Evolutionary conservation across 306 rosid genomes (phyloP), one percentile per base, ranked within the genome.

Genomic region (Fragaria vesca): DNA sequence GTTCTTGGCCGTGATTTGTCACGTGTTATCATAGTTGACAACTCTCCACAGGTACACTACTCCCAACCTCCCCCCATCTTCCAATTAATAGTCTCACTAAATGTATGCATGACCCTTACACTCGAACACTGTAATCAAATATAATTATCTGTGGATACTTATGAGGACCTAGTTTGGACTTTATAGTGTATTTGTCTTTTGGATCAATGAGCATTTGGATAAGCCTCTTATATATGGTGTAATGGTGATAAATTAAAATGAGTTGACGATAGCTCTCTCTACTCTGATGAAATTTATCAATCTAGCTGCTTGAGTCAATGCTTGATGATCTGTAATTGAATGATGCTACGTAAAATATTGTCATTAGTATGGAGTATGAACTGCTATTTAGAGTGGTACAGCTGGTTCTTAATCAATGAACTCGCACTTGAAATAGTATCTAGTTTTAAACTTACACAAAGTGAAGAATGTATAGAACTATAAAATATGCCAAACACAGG

Each of bases 1-100:
- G 84, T 92, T 80, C 99, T 95, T 67, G 99, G 97, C 48, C 99
- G 99, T 77, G 99, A 95, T 85, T 83, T 95, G 87, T 73, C 99
- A 10, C 99, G 58, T 24, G 93, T 91, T 42, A 87, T 91, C 34
- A 95, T 95, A 81, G 76, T 95, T 3, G 99, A 95, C 84, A 95
- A 95, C 81, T 95, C 99, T 54, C 99, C 99, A 26, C 99, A 95
- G 99, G 99, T 95, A 83, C 30, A 30, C 13, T 43, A 57, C 45
- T 45, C 70, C 76, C 43, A 69, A 21, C 66, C 50, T 57, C 34
- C 50, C 15, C 4, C 0, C 15, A 34, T 28, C 18, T 20, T 24
- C 9, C 18, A 13, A 18, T 1, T 51, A 36, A 26, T 43, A 15
- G n/a, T 43, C 55, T 40, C 32, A 40, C 8, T 42, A 40, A 16